Evolutionary conservation across 31 red algal genomes (phyloP), one percentile per base, ranked within the genome.

Genomic region (Odonthalia washingtoniensis): DNA sequence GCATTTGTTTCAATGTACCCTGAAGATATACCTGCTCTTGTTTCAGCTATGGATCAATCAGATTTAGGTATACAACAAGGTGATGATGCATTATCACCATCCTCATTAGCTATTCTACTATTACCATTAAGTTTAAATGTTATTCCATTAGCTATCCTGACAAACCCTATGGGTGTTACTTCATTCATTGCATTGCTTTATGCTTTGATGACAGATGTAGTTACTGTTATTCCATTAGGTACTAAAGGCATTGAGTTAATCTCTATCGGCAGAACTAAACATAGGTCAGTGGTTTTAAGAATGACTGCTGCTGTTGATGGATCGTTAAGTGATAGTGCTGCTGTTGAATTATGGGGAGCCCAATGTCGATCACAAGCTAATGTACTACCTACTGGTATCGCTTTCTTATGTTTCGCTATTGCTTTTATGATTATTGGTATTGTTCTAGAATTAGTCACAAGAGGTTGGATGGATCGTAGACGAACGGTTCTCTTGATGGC

Each of bases 181-280:
- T n/a, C n/a, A n/a, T n/a, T n/a, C n/a, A n/a, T n/a, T n/a, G n/a
- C n/a, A n/a, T 46, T 74, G 74, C 62, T 40, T 38, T 24, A 78
- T 40, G 74, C 84, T 36, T n/a, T n/a, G n/a, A n/a, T n/a, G n/a
- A n/a, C n/a, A n/a, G n/a, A n/a, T n/a, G n/a, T n/a, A n/a, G n/a
- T n/a, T n/a, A n/a, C n/a, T n/a, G n/a, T n/a, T n/a, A n/a, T n/a
- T n/a, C n/a, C n/a, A n/a, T 21, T 89, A 33, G 75, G 43, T 4
- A 81, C 81, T 35, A 89, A 89, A 40, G 87, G 87, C 18, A 33
- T 74, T 28, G 87, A 89, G 57, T 44, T 89, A 31, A 74, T 89
- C 28, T 26, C 24, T n/a, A 74, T 64, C 39, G 41, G 65, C 16
- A 72, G 30, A 28, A 3, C 18, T 1, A 39, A n/a, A 14, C 40